A percentile compares a stretch with the other conserved stretches of the same genome.
phyloP scores from a whole-genome alignment of 768 basidiomycete genomes.

The Amanita muscaria region DNA sequence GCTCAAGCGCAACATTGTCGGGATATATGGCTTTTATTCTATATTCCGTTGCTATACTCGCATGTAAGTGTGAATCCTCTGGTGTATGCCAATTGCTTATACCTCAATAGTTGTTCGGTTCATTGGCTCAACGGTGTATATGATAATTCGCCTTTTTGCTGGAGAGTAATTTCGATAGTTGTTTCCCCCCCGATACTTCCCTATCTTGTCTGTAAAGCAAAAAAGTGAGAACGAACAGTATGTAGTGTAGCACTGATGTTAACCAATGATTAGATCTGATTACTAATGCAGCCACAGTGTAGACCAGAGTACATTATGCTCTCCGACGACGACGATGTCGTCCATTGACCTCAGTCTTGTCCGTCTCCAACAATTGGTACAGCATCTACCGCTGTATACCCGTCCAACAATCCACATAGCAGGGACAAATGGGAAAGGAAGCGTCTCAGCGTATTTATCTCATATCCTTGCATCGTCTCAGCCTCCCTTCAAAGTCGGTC shows the following conservation, averaged over 20 bases:
- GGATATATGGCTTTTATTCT: constrained; percentile 88
- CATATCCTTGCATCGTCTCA: constrained; percentile 57
- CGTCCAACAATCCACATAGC: constrained; percentile 86
- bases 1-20: constrained; percentile 50
- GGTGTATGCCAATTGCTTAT: background rate
- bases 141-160: constrained; percentile 80
- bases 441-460: constrained; percentile 74
- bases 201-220: too few relatives aligned
- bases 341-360: constrained; percentile 57
- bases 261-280: too few relatives aligned
- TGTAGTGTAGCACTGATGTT: too few relatives aligned
- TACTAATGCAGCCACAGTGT: too few relatives aligned
- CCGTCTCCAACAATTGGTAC: constrained; percentile 45
- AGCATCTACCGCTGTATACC: constrained; percentile 48
- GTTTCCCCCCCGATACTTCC: too few relatives aligned
- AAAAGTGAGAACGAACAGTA: too few relatives aligned
- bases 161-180: too few relatives aligned
- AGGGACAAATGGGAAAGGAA: constrained; percentile 97
- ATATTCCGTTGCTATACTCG: constrained; percentile 81
- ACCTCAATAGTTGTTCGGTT: constrained; percentile 67
- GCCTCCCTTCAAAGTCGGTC: constrained; percentile 56
- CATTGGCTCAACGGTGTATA: constrained; percentile 70
- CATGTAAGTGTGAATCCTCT: constrained; percentile 46
- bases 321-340: too few relatives aligned
- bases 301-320: too few relatives aligned